Base-by-base conservation (phyloP, 164 flowering plant genomes). In the Kingdonia uniflora region DNA sequence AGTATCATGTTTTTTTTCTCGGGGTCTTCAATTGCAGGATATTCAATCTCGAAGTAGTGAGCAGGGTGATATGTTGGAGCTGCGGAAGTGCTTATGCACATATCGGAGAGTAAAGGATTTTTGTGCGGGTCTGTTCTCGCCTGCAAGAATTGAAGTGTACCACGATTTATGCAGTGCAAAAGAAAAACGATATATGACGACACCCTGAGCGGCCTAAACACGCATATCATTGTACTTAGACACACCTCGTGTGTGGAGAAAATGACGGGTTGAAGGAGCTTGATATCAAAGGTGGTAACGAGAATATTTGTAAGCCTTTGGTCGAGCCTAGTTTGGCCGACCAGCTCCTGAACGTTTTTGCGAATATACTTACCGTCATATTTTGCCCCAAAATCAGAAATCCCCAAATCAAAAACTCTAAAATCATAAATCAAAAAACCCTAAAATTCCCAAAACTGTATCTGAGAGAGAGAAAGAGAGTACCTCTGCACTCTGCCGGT, bases 251-350 rank as follows among this genome's bases (percentile, higher is more conserved):
- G 26, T 23, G 61, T 51, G 22, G 63, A 40, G 49, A 71, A 67
- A 24, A 67, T 57, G 19, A 40, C 33, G 22, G 64, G 71, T 19
- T 64, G 75, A 21, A 67, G 48, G 6, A 40, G 20, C 51, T 60
- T 71, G 63, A 71, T 64, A 39, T 71, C 74, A 42, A 67, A 71
- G 11, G 74, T 37, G 11, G 74, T 68, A 17, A 71, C 64, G 19
- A 71, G 55, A 17, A 71, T 58, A 17, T 57, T 56, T 10, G 74
- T 71, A 44, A 67, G 53, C 8, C 68, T 64, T 13, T 71, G 60
- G 16, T 42, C 16, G 40, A 71, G 38, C 12, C 40, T 51, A 11
- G 55, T 29, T 13, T 56, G 46, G 12, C 64, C 66, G 11, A 71
- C 48, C 39, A 51, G 25, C 0, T 64, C 52, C 29, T 50, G 23